phyloP scores from a whole-genome alignment of 2,329 filamentous ascomycete genomes.

The Fusarium albidum region DNA sequence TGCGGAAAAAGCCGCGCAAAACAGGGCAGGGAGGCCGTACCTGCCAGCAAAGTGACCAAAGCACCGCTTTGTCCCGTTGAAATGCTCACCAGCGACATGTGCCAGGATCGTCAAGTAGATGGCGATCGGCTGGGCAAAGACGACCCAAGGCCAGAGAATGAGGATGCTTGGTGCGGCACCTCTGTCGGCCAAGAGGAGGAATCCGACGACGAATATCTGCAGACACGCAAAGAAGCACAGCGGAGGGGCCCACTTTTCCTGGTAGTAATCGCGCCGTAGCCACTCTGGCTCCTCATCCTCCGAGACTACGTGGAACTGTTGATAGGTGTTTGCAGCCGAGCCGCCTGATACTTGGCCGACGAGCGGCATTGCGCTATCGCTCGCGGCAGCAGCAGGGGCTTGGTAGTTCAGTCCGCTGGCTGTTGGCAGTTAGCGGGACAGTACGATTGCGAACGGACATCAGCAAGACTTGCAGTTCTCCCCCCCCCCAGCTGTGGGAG shows the following conservation, averaged over 20 bases:
- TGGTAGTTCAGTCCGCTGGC: no score
- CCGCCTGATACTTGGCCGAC: not conserved
- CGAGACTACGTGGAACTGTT: not conserved
- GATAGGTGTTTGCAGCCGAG: not conserved
- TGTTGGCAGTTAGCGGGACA: no score
- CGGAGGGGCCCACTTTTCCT: not conserved
- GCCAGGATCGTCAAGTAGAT: not conserved
- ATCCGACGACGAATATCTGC: not conserved
- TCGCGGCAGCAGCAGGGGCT: no score
- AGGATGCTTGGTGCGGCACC: no score
- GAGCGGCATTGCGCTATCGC: not conserved
- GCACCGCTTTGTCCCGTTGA: not conserved
- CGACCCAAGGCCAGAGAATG: not conserved
- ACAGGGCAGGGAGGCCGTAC: not conserved
- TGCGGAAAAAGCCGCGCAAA: not conserved
- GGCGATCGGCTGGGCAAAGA: not conserved
- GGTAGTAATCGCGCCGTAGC: not conserved
- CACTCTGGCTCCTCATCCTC: not conserved
- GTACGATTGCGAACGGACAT: not conserved
- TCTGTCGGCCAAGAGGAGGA: no score
- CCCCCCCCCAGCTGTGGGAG: no score
- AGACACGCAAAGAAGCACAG: not conserved
- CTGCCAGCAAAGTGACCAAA: not conserved
- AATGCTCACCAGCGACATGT: not conserved
- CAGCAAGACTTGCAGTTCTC: not conserved